phyloP scores from a whole-genome alignment of 2,329 filamentous ascomycete species.

The Aspergillus texensis region DNA sequence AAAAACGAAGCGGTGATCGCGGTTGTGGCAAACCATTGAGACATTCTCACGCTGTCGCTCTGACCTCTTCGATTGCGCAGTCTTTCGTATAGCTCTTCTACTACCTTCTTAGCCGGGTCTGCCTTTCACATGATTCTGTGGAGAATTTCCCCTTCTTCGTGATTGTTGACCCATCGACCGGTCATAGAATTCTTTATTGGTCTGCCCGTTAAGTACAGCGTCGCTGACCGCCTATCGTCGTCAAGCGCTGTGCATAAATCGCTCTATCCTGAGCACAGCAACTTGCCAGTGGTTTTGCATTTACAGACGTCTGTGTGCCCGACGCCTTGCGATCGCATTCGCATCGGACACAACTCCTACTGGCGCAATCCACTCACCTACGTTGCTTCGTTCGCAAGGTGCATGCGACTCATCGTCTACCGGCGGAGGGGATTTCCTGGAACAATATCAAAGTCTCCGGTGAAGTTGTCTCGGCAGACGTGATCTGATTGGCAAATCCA shows the following conservation, averaged over 20 bases:
- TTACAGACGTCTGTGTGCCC: constrained; percentile 24
- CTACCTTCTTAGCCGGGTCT: neutral
- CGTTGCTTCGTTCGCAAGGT: constrained; percentile 9
- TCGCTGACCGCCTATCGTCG: constrained; percentile 23
- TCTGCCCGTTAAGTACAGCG: constrained; percentile 2
- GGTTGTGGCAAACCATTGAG: constrained; percentile 9
- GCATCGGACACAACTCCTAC: constrained; percentile 1
- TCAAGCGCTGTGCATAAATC: constrained; percentile 7
- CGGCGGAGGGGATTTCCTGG: constrained; percentile 12
- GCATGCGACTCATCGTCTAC: constrained; percentile 9
- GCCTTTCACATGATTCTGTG: constrained; percentile 18
- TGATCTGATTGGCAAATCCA: constrained; percentile 24
- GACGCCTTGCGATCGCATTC: constrained; percentile 23
- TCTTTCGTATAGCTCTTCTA: neutral
- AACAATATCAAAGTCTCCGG: constrained; percentile 7
- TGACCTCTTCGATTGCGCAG: constrained; percentile 3
- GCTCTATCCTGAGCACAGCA: neutral
- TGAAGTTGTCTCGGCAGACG: constrained; percentile 4
- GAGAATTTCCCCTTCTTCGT: constrained; percentile 12
- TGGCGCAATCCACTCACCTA: neutral
- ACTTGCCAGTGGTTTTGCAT: constrained; percentile 9
- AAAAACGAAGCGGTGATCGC: constrained; percentile 4
- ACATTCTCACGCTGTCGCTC: constrained; percentile 2
- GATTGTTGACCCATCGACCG: constrained; percentile 5
- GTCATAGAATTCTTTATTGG: constrained; percentile 2